Base-by-base conservation (phyloP, 805 yeast species). In the Candida stauntonica region DNA sequence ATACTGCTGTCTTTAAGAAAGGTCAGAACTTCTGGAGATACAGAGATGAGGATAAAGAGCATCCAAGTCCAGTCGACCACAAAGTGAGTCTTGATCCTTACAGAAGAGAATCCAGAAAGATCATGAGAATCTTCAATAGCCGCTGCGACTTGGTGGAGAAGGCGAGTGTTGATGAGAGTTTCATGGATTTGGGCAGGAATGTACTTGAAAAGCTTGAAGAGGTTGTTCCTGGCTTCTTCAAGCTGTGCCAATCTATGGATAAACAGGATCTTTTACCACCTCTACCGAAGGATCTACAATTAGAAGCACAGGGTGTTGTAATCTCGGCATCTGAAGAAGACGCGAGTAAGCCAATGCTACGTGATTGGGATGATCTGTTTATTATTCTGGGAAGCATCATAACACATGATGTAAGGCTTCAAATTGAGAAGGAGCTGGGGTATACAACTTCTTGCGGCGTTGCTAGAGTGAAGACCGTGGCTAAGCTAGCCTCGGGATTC, bases 141-240 rank as follows among this genome's bases (percentile, higher is more conserved):
- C 67, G 70, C 42, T 85, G 91, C 55, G 81, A 77, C 41, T 50
- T 71, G 13, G 86, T 87, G 1, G 96, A 93, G 58, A 89, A 89
- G 62, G 98, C 96, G 0, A 87, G 97, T 62, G 93, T 89, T 15
- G 99, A 93, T 62, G 99, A 93, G 62, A 80, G 88, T 34, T 93
- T 83, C 55, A 47, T 93, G 48, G 97, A 93, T 61, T 59, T 93
- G 29, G 96, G 97, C 0, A 64, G 83, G 27, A 48, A 75, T 17
- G 75, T 86, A 0, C 70, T 74, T 49, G 42, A 57, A 2, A 62
- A 56, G 35, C 58, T 79, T 9, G 32, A 68, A 3, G 62, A 61
- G 11, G 27, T 60, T 3, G 73, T 74, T 35, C 91, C 94, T 0
- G 53, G 63, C 7, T 44, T 80, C 14, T 21, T 50, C 3, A 44